phyloP scores from a whole-genome alignment of 169 alveolate genomes.

The Cryptosporidium ubiquitum region DNA sequence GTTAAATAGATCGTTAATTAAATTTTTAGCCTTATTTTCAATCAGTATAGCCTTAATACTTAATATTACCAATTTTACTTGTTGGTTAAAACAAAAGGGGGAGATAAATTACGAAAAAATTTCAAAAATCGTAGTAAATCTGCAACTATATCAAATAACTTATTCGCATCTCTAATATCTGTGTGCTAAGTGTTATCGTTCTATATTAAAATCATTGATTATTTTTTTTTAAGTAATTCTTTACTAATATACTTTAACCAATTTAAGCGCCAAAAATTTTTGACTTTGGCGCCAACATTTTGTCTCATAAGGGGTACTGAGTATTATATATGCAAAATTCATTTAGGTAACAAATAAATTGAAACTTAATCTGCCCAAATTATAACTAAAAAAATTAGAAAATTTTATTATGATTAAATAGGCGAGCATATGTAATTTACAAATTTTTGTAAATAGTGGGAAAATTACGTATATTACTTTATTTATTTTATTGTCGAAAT shows the following conservation, averaged over 20 bases:
- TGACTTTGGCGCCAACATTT: neutral
- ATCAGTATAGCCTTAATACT: neutral
- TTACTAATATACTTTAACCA: too few relatives aligned
- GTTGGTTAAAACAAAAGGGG: neutral
- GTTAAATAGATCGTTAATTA: neutral
- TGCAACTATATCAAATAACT: neutral
- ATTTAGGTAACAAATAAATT: too few relatives aligned
- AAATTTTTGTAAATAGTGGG: neutral
- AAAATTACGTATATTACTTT: neutral
- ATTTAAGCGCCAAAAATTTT: neutral
- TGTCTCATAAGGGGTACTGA: conserved; percentile 1
- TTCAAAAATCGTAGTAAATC: too few relatives aligned
- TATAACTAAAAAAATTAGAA: neutral
- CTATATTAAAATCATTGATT: too few relatives aligned
- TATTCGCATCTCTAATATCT: too few relatives aligned
- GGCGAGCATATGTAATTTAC: neutral
- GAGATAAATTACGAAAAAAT: neutral
- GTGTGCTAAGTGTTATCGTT: neutral
- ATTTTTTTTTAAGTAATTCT: too few relatives aligned
- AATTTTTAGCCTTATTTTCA: neutral
- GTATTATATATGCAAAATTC: neutral
- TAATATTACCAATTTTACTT: too few relatives aligned
- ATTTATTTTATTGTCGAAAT: neutral
- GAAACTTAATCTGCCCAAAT: neutral
- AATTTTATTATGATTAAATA: neutral